These are phyloP conservation scores for Podosphaera xanthii DNA, from an alignment of 2,329 filamentous ascomycete species.

Conservation along the genomic window DNA sequence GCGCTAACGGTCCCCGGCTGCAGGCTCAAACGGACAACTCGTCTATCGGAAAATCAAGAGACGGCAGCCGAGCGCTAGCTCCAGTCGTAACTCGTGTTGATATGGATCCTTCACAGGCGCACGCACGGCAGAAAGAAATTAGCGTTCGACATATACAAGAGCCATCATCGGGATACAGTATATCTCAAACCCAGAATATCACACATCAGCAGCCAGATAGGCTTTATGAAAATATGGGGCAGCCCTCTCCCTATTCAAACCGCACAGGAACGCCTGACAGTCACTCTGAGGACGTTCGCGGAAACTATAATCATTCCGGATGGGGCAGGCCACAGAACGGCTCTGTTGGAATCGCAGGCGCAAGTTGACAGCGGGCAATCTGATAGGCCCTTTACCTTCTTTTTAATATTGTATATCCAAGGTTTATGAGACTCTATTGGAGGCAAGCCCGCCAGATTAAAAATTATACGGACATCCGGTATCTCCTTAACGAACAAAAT, in stretches of 20 bases:
- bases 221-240: conserved; percentile 15
- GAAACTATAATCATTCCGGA: conserved; percentile 15
- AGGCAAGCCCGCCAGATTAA: not conserved
- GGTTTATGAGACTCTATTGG: not conserved
- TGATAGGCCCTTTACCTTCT: not conserved
- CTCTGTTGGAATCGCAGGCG: conserved; percentile 15
- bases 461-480: not conserved
- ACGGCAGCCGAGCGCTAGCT: conserved; percentile 22
- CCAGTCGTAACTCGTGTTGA: conserved; percentile 48
- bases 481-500: not conserved
- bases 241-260: conserved; percentile 10
- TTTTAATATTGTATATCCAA: not conserved
- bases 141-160: conserved; percentile 60
- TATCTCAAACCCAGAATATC: conserved; percentile 22
- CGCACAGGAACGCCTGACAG: conserved; percentile 16
- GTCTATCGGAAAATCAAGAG: conserved; percentile 30
- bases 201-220: conserved; percentile 25
- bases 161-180: conserved; percentile 19
- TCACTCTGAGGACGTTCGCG: conserved; percentile 9
- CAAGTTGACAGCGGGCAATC: conserved; percentile 7
- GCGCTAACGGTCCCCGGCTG: conserved; percentile 28
- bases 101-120: conserved; percentile 52
- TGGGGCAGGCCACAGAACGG: conserved; percentile 17
- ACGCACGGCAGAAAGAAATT: conserved; percentile 58
- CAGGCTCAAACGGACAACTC: conserved; percentile 33